Base-by-base conservation (phyloP, 2,329 filamentous ascomycete genomes). In the Botryosphaeria dothidea region DNA sequence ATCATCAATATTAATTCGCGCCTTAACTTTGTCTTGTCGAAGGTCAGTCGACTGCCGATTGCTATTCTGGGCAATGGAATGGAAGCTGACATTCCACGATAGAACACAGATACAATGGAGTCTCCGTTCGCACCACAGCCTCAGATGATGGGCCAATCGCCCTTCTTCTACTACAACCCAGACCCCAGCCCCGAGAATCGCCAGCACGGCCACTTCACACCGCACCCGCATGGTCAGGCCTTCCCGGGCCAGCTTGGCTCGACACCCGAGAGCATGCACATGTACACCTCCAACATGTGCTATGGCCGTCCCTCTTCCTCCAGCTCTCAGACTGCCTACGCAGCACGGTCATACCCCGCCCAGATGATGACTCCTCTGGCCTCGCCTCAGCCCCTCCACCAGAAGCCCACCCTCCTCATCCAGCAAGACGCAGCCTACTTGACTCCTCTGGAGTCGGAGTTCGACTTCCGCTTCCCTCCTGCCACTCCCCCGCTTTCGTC, bases 81-180 rank as follows among this genome's bases (percentile, higher is more conserved):
- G 69, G 38, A 45, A 23, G 19, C 71, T 72, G 61, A 73, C 72
- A 71, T 71, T 69, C 69, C 68, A 31, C 21, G 21, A 67, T 54
- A 41, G 49, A 54, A 45, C 61, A 19, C 46, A 64, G 67, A 68
- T 69, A 66, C 80, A 82, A 92, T 92, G 90, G 90, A 92, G 74
- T 78, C 86, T 79, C 73, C 87, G 85, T 84, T 84, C 72, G 75
- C 80, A 68, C 80, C 83, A 73, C 79, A 80, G 74, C 75, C 79
- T 66, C 78, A 81, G 78, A 78, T 85, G 73, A 87, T 91, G 84
- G 88, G 85, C 67, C 90, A 91, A 80, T 86, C 89, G 69, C 83
- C 91, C 66, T 96, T 93, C 84, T 93, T 91, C 85, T 95, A 93
- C 84, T 96, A 94, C 83, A 90, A 88, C 73, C 88, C 90, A 69